Percentiles rank a stretch among this genome's conserved stretches.
Conservation (phyloP, 176 grass and related monocot genomes). For the Aegilops umbellulata region DNA sequence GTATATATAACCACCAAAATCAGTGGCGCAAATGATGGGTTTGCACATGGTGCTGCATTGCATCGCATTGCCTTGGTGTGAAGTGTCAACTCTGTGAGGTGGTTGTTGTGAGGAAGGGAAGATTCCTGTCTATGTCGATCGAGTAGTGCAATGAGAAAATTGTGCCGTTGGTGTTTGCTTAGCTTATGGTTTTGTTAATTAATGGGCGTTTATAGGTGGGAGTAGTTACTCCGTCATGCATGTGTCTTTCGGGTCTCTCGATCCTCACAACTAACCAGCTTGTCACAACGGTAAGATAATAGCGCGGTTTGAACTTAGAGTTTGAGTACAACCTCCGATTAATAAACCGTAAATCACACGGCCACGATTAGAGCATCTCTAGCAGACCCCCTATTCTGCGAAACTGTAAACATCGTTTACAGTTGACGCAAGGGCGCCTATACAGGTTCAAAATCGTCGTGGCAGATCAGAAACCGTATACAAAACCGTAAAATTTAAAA, state of each 20-base stretch:
- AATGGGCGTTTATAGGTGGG: not conserved
- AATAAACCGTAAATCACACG: too few relatives aligned
- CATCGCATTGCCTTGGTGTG: not conserved
- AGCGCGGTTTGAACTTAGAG: too few relatives aligned
- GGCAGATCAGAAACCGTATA: too few relatives aligned
- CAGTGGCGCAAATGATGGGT: not conserved
- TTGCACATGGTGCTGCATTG: not conserved
- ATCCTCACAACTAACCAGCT: not conserved
- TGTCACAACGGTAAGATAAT: too few relatives aligned
- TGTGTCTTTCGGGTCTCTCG: too few relatives aligned
- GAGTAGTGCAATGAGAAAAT: conserved; percentile 1
- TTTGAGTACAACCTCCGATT: too few relatives aligned
- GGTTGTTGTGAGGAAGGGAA: conserved; percentile 13
- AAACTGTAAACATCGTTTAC: too few relatives aligned
- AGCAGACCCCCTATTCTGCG: too few relatives aligned
- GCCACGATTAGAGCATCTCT: too few relatives aligned
- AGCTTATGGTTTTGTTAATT: not conserved
- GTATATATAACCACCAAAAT: not conserved
- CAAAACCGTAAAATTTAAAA: too few relatives aligned
- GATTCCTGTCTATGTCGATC: conserved; percentile 10
- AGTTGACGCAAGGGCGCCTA: too few relatives aligned
- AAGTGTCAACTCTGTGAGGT: conserved; percentile 8
- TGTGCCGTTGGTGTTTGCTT: not conserved
- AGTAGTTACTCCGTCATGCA: not conserved
- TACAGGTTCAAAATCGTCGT: too few relatives aligned